These are phyloP conservation scores for Trichaptum fuscoviolaceum DNA, from an alignment of 768 basidiomycete genomes.

Conservation along the genomic window DNA sequence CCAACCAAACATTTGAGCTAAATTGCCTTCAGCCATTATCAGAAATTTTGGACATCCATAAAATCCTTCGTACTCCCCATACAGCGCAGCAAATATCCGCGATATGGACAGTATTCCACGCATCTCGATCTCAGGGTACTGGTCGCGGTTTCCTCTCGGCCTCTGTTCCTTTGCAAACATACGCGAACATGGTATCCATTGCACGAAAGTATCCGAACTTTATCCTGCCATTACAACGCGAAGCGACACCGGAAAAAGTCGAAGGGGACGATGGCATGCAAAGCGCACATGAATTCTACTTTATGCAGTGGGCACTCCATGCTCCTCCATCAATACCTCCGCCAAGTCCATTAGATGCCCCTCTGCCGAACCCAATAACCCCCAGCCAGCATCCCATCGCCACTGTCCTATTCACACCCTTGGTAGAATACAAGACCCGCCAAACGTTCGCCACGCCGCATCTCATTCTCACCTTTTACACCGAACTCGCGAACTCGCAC, in stretches of 20 bases:
- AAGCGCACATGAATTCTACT: constrained; percentile 71
- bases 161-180: constrained; percentile 64
- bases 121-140: constrained; percentile 71
- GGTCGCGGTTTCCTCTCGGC: constrained; percentile 86
- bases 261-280: constrained; percentile 24
- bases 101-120: constrained; percentile 89
- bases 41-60: constrained; percentile 72
- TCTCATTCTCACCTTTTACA: constrained; percentile 86
- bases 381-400: constrained; percentile 30
- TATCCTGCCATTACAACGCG: constrained; percentile 73
- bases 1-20: constrained; percentile 7
- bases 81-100: constrained; percentile 68
- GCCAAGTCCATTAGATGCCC: constrained; percentile 18
- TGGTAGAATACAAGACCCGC: constrained; percentile 89
- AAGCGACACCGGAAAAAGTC: constrained; percentile 19
- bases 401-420: constrained; percentile 86
- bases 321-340: constrained; percentile 41
- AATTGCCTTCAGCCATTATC: constrained; percentile 59
- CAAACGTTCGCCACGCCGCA: constrained; percentile 86
- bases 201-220: constrained; percentile 72
- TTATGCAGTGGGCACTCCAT: constrained; percentile 88
- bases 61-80: constrained; percentile 62
- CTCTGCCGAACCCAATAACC: constrained; percentile 38
- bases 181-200: constrained; percentile 60
- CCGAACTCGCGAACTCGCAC: constrained; percentile 78